A percentile compares a stretch with the other conserved stretches of the same genome.
Conservation (phyloP, 164 flowering plant genomes). For the Cinnamomum micranthum region DNA sequence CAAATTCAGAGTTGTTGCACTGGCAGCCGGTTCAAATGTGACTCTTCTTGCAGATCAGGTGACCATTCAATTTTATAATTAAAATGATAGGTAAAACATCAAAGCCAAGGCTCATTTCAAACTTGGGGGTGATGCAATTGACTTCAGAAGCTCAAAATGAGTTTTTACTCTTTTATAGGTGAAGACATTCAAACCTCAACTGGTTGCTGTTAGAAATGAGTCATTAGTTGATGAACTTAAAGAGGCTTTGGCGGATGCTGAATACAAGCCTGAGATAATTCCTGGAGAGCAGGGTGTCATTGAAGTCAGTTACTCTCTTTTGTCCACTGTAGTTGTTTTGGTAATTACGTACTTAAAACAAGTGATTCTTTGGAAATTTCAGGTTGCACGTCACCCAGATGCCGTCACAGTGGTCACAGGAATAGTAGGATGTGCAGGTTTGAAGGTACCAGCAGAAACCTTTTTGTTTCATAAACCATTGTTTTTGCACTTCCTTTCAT, state of each 20-base stretch:
- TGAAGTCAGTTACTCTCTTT: slow-evolving; percentile 47
- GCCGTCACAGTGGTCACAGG: slow-evolving; percentile 97
- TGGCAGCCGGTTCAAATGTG: slow-evolving; percentile 98
- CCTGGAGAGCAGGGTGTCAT: slow-evolving; percentile 90
- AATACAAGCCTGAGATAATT: slow-evolving; percentile 84
- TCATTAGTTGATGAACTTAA: slow-evolving; percentile 66
- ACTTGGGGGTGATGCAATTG: not conserved
- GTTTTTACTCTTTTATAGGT: slow-evolving; percentile 38
- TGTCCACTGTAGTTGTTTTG: slow-evolving; percentile 1
- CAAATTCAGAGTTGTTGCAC: slow-evolving; percentile 86
- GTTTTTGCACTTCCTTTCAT: not conserved
- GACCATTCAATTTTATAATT: slow-evolving; percentile 3
- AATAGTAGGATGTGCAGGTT: slow-evolving; percentile 97
- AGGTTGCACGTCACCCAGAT: slow-evolving; percentile 99
- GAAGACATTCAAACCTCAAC: slow-evolving; percentile 71
- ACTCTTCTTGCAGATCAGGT: slow-evolving; percentile 99
- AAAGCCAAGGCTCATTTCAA: slow-evolving; percentile 1
- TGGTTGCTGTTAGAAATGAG: slow-evolving; percentile 85
- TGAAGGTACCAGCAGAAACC: slow-evolving; percentile 48
- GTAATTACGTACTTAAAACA: not conserved
- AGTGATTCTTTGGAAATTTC: slow-evolving; percentile 15
- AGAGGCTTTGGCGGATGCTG: slow-evolving; percentile 82
- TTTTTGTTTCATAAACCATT: not conserved
- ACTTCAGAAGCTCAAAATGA: not conserved
- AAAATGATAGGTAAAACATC: not conserved